Evolutionary conservation across 345 rosid genomes (phyloP).

Genomic region (Euphorbia peplus): DNA sequence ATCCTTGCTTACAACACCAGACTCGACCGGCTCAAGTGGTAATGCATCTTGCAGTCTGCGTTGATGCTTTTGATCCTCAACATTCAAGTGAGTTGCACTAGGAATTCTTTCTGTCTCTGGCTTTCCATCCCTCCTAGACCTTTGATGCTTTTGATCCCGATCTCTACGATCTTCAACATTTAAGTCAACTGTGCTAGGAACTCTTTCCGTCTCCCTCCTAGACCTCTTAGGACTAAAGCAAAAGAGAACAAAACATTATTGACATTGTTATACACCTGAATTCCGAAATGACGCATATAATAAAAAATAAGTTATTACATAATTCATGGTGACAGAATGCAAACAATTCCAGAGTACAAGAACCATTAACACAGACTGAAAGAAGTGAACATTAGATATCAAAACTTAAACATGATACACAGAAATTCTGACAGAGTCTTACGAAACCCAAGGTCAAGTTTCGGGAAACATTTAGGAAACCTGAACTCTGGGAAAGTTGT

Average conservation of each 20-base stretch:
- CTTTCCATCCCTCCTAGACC: slow-evolving; percentile 71
- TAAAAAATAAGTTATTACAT: background rate
- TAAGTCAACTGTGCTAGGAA: slow-evolving; percentile 26
- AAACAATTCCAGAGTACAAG: background rate
- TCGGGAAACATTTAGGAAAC: background rate
- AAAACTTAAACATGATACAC: background rate
- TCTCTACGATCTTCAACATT: slow-evolving; percentile 37
- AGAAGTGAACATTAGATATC: background rate
- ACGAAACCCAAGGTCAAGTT: background rate
- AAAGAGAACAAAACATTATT: slow-evolving; percentile 7
- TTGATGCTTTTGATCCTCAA: slow-evolving; percentile 39
- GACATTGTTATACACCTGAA: background rate
- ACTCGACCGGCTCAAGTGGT: slow-evolving; percentile 50
- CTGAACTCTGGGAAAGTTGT: background rate
- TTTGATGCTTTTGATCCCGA: slow-evolving; percentile 34
- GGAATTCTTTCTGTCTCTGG: slow-evolving; percentile 44
- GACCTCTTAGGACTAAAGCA: slow-evolving; percentile 70
- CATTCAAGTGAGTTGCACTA: slow-evolving; percentile 33
- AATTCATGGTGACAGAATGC: background rate
- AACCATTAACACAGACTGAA: background rate
- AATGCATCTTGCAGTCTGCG: slow-evolving; percentile 50
- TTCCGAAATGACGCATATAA: background rate
- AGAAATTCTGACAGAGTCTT: background rate
- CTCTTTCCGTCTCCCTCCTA: slow-evolving; percentile 58
- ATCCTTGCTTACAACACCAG: slow-evolving; percentile 37